phyloP scores from a whole-genome alignment of 2,329 filamentous ascomycete genomes.

The Penicillium sp. region DNA sequence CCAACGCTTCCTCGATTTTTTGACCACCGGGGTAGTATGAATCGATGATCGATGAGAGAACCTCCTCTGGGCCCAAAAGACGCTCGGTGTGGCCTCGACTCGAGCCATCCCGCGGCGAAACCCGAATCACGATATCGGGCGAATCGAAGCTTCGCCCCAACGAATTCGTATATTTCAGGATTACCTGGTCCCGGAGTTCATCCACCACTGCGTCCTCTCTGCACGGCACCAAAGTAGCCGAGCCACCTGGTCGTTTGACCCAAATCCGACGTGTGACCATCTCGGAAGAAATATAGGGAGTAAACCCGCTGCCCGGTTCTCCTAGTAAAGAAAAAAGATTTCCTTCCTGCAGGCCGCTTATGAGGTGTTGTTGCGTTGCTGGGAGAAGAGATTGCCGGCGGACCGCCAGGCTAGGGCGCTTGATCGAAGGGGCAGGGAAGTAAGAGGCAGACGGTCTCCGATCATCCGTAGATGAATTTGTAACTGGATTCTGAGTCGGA shows the following conservation, averaged over 20 bases:
- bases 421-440: constrained; percentile 20
- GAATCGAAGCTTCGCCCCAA: constrained; percentile 84
- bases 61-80: constrained; percentile 77
- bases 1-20: constrained; percentile 77
- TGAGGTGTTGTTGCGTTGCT: constrained; percentile 39
- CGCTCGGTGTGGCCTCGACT: constrained; percentile 57
- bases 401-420: constrained; percentile 34
- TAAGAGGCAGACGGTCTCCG: constrained; percentile 13
- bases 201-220: constrained; percentile 88
- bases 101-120: constrained; percentile 62
- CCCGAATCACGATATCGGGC: constrained; percentile 78
- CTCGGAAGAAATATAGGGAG: constrained; percentile 24
- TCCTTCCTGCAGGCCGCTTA: constrained; percentile 35
- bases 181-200: constrained; percentile 85
- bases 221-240: constrained; percentile 80
- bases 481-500: constrained; percentile 29
- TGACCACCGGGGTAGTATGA: constrained; percentile 83
- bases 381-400: constrained; percentile 43
- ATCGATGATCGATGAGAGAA: constrained; percentile 73
- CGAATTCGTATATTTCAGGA: constrained; percentile 91
- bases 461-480: constrained; percentile 23
- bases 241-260: constrained; percentile 83
- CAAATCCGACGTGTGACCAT: constrained; percentile 70
- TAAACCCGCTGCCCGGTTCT: constrained; percentile 20
- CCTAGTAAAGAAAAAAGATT: constrained; percentile 23